A percentile compares a stretch with the other conserved stretches of the same genome.
Evolutionary conservation across 225 moss, liverwort and hornwort genomes (phyloP).

Genomic region (Rhytidiadelphus loreus): DNA sequence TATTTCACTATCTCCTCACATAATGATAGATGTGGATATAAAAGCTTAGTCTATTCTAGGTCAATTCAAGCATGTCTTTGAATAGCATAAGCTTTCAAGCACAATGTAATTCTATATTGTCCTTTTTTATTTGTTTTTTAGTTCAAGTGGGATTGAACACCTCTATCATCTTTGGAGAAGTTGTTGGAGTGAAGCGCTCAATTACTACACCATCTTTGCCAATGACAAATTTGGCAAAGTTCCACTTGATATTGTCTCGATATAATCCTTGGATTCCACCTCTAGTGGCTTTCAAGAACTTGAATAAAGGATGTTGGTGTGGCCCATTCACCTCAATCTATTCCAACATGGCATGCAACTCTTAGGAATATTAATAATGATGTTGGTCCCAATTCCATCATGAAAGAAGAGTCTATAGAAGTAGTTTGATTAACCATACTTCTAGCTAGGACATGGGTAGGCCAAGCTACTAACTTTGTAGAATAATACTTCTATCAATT

Average conservation of each 20-base stretch:
- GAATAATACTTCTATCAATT: neutral
- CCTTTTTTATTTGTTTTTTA: neutral
- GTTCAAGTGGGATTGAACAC: neutral
- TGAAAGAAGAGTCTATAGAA: neutral
- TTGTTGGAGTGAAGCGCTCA: slow-evolving; percentile 19
- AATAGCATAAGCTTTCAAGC: neutral
- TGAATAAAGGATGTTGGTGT: slow-evolving; percentile 12
- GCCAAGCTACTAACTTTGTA: neutral
- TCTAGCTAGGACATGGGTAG: neutral
- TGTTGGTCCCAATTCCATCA: neutral
- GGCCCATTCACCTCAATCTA: slow-evolving; percentile 37
- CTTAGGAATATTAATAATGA: neutral
- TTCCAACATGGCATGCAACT: neutral
- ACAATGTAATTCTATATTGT: neutral
- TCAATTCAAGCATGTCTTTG: neutral
- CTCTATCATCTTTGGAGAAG: slow-evolving; percentile 30
- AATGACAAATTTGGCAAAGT: slow-evolving; percentile 38
- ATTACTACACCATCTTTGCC: slow-evolving; percentile 22
- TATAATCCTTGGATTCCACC: slow-evolving; percentile 16
- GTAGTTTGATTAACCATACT: neutral
- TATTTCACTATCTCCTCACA: neutral
- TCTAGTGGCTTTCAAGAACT: slow-evolving; percentile 24
- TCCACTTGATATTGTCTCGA: slow-evolving; percentile 32
- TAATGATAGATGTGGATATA: neutral
- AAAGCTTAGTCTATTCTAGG: neutral